phyloP scores from a whole-genome alignment of 108 stramenopile species.

The Skeletonema potamos region DNA sequence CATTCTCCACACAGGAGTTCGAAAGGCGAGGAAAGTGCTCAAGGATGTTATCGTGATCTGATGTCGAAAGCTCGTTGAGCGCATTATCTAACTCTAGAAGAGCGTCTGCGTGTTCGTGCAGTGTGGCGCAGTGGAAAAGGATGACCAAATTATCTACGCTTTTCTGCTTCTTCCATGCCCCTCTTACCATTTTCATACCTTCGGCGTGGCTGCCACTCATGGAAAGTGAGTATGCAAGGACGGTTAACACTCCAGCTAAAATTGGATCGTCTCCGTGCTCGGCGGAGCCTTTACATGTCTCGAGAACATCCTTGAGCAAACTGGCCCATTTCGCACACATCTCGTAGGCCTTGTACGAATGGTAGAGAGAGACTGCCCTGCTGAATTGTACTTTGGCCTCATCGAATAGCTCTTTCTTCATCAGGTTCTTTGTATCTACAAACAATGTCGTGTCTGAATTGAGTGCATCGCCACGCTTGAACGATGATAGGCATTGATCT shows the following conservation, averaged over 20 bases:
- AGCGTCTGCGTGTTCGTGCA: slow-evolving; percentile 33
- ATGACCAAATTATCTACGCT: slow-evolving; percentile 24
- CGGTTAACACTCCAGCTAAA: slow-evolving; percentile 12
- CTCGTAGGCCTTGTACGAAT: slow-evolving; percentile 14
- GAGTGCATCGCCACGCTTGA: slow-evolving; percentile 3
- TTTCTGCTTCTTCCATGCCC: slow-evolving; percentile 41
- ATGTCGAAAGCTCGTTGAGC: slow-evolving; percentile 26
- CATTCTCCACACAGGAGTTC: slow-evolving; percentile 35
- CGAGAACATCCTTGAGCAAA: slow-evolving; percentile 11
- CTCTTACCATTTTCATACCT: slow-evolving; percentile 24
- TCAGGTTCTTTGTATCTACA: slow-evolving; percentile 3
- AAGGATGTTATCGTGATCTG: slow-evolving; percentile 19
- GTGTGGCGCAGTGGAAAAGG: slow-evolving; percentile 38
- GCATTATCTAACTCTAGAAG: slow-evolving; percentile 43
- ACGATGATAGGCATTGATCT: slow-evolving; percentile 10
- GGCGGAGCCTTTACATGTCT: not conserved
- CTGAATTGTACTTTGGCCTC: slow-evolving; percentile 23
- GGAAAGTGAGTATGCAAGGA: slow-evolving; percentile 38
- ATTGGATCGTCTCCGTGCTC: not conserved
- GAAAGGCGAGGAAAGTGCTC: slow-evolving; percentile 37
- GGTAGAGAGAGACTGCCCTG: slow-evolving; percentile 35
- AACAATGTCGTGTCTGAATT: slow-evolving; percentile 23
- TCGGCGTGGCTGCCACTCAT: slow-evolving; percentile 28
- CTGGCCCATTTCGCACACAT: slow-evolving; percentile 33
- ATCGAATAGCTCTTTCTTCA: slow-evolving; percentile 11